Evolutionary conservation across 345 rosid genomes (phyloP), one percentile per base, ranked within the genome.

Genomic region (Melaleuca quinquenervia): DNA sequence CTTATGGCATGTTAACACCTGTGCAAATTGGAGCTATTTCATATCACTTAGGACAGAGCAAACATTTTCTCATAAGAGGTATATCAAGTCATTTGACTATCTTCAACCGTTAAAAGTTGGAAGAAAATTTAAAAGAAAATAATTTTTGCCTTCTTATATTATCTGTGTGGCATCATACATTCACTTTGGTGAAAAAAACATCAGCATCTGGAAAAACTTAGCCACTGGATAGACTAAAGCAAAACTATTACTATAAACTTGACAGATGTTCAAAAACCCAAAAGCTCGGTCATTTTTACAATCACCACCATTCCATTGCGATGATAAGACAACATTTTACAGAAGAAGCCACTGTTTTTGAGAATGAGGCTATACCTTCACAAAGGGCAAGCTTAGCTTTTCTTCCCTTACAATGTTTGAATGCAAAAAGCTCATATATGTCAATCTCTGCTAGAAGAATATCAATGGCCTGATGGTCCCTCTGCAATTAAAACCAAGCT

Each of bases 371-470:
- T 32, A 6, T 87, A 97, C 99, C 99, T 93, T 95, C 98, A 93
- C 99, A 97, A 84, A 97, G 99, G 82, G 96, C 95, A 86, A 97
- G 99, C 92, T 97, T 97, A 87, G 88, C 93, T 89, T 90, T 96
- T 92, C 99, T 96, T 91, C 99, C 99, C 88, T 94, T 93, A 91
- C 99, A 97, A 89, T 97, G 99, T 88, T 97, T 97, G 93, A 97
- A 95, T 86, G 99, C 98, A 91, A 97, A 96, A 86, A 97, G 93
- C 95, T 97, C 99, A 91, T 97, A 97, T 84, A 97, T 95, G 92
- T 96, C 99, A 84, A 97, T 96, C 91, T 97, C 99, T 15, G 98
- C 99, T 51, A 97, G 91, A 85, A 97, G 98, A 89, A 97, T 96
- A 92, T 97, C 99, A 78, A 97, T 95, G 88, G 99, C 98, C 89